These are phyloP conservation scores for Eragrostis tef DNA, from an alignment of 202 grass and related monocot genomes.

Conservation along the genomic window DNA sequence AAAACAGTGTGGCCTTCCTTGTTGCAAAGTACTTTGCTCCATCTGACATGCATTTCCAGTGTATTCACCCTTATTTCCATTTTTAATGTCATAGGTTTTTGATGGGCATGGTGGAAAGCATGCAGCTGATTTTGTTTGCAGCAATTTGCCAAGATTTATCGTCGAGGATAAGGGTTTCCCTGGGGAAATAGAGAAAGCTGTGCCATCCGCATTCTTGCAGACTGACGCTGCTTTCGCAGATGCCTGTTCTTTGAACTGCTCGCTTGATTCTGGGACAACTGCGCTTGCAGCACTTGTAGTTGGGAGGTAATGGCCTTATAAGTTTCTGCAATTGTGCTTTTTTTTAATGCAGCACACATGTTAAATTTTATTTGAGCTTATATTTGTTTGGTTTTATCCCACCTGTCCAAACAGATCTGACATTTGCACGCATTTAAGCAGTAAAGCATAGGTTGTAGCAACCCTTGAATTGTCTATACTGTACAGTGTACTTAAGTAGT, in stretches of 20 bases:
- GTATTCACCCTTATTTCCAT: slow-evolving; percentile 35
- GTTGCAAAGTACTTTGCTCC: slow-evolving; percentile 26
- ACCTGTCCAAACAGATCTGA: background rate
- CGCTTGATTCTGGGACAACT: slow-evolving; percentile 89
- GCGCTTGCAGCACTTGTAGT: slow-evolving; percentile 76
- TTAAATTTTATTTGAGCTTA: background rate
- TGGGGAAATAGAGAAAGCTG: slow-evolving; percentile 71
- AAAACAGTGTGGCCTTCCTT: slow-evolving; percentile 15
- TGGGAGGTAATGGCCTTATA: slow-evolving; percentile 61
- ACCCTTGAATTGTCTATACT: background rate
- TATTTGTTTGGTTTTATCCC: slow-evolving; percentile 14
- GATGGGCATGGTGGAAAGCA: slow-evolving; percentile 98
- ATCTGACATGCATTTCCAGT: slow-evolving; percentile 18
- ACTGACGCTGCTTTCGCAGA: slow-evolving; percentile 87
- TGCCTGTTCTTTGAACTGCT: slow-evolving; percentile 72
- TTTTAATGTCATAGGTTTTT: slow-evolving; percentile 69
- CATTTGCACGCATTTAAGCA: background rate
- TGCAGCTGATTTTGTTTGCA: slow-evolving; percentile 89
- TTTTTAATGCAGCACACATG: slow-evolving; percentile 1
- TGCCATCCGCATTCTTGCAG: slow-evolving; percentile 91
- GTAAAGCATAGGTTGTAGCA: background rate
- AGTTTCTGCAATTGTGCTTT: slow-evolving; percentile 15
- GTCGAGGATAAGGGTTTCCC: slow-evolving; percentile 77
- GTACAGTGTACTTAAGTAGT: no score
- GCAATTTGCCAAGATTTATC: slow-evolving; percentile 80